Evolutionary conservation across 2,329 filamentous ascomycete genomes (phyloP).

Genomic region (Polytolypa hystricis): DNA sequence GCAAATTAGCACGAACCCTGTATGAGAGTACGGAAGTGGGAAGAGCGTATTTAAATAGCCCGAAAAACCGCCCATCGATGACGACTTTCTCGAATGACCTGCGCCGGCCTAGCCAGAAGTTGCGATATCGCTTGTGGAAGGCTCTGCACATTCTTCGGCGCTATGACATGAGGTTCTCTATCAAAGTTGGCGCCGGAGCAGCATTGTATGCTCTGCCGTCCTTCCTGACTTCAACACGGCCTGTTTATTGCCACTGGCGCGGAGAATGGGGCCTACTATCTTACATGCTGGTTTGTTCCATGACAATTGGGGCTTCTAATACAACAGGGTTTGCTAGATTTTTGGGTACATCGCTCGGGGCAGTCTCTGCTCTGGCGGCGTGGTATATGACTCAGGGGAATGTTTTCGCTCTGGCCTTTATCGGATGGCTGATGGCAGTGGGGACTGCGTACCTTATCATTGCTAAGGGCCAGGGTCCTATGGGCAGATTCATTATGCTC

Average conservation of each 20-base stretch:
- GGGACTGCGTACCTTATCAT: slow-evolving; percentile 87
- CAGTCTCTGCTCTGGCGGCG: slow-evolving; percentile 58
- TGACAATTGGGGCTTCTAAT: slow-evolving; percentile 94
- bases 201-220: slow-evolving; percentile 80
- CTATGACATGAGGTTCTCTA: slow-evolving; percentile 64
- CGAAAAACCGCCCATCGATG: too few species aligned
- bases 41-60: too few species aligned
- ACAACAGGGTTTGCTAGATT: slow-evolving; percentile 83
- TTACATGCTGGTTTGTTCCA: slow-evolving; percentile 96
- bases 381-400: slow-evolving; percentile 72
- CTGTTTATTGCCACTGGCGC: slow-evolving; percentile 75
- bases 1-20: too few species aligned
- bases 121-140: slow-evolving; percentile 43
- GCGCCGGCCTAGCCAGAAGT: slow-evolving; percentile 17
- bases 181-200: slow-evolving; percentile 88
- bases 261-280: slow-evolving; percentile 95
- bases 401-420: slow-evolving; percentile 60
- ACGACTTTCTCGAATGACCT: too few species aligned
- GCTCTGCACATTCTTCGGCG: slow-evolving; percentile 47
- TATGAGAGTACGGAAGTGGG: too few species aligned
- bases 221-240: slow-evolving; percentile 67
- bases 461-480: slow-evolving; percentile 69
- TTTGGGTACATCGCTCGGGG: slow-evolving; percentile 73
- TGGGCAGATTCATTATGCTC: slow-evolving; percentile 86
- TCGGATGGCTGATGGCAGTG: slow-evolving; percentile 71